Base-by-base conservation (phyloP, 225 moss, liverwort and hornwort species). In the Ulota crispa region DNA sequence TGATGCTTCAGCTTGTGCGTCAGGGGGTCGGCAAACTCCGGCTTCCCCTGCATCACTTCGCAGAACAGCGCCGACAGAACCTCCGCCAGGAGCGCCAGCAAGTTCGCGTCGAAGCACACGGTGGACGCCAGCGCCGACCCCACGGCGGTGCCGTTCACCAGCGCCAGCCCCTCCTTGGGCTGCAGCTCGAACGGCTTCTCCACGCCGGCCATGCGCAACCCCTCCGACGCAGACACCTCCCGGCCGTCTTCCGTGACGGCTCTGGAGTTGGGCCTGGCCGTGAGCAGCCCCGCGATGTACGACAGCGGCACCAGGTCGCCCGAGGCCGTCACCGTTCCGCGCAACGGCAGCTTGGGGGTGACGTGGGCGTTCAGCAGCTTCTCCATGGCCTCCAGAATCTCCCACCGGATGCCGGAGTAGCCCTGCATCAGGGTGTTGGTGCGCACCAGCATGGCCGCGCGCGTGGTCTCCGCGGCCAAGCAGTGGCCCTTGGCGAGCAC, bases 351-450 rank as follows among this genome's bases (percentile, higher is more conserved):
- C 50, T 82, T 85, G 4, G 91, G 91, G 4, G 89, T 92, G 55
- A 92, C 78, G 6, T 83, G 82, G 9, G 89, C 87, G 23, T 92
- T 92, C 4, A 92, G 82, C 34, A 92, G 80, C 30, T 88, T 89
- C 82, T 86, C 82, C 85, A 88, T 83, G 53, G 85, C 85, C 2
- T 68, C 77, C 12, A 88, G 68, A 77, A 88, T 88, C 80, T 85
- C 85, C 88, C 88, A 88, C 1, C 88, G 80, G 78, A 88, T 88
- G 73, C 88, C 88, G 15, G 83, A 88, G 83, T 83, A 88, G 3
- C 88, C 88, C 28, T 86, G 88, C 85, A 88, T 67, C 57, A 88
- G n/a, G 0, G 88, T 88, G 83, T 88, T 88, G 28, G 85, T 88
- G 63, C 88, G 83, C 23, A 88, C 88, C 16, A 88, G 69, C 83